These are phyloP conservation scores for Withania somnifera DNA, from an alignment of 305 asterid species.

Conservation along the genomic window DNA sequence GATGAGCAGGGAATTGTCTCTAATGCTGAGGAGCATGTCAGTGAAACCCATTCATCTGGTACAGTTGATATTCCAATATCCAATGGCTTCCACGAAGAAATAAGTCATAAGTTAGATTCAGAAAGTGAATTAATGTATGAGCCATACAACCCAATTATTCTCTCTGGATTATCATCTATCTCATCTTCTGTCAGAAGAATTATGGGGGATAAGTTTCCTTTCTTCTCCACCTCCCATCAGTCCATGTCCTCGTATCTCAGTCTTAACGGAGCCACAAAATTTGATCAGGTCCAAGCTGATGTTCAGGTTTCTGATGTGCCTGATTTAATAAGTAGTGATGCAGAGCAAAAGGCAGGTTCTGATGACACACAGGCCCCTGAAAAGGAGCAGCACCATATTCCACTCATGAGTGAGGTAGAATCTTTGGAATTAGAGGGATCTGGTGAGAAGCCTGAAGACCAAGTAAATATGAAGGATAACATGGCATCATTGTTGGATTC, in stretches of 20 bases:
- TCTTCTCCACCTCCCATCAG: constrained; percentile 29
- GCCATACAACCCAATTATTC: constrained; percentile 37
- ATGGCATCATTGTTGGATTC: constrained; percentile 74
- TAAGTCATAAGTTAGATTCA: constrained; percentile 10
- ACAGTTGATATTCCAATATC: constrained; percentile 42
- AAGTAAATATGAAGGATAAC: constrained; percentile 46
- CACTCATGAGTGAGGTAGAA: constrained; percentile 5
- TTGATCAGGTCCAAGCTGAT: constrained; percentile 21
- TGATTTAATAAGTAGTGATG: constrained; percentile 18
- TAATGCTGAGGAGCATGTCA: constrained; percentile 19
- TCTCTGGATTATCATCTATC: constrained; percentile 51
- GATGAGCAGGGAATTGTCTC: constrained; percentile 17
- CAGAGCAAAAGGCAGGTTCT: constrained; percentile 14
- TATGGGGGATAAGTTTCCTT: constrained; percentile 57
- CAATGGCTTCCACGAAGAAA: constrained; percentile 35
- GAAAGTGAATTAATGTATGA: constrained; percentile 35
- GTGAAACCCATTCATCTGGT: constrained; percentile 11
- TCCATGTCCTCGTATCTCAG: constrained; percentile 16
- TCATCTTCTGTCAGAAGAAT: constrained; percentile 56
- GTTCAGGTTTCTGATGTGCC: constrained; percentile 24
- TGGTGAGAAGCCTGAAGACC: constrained; percentile 29
- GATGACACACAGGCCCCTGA: constrained; percentile 26
- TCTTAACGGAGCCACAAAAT: constrained; percentile 19
- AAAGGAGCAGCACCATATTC: constrained; percentile 16
- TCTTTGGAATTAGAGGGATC: constrained; percentile 20